Conservation (phyloP, 2,329 filamentous ascomycete species). For the Emmonsia crescens region DNA sequence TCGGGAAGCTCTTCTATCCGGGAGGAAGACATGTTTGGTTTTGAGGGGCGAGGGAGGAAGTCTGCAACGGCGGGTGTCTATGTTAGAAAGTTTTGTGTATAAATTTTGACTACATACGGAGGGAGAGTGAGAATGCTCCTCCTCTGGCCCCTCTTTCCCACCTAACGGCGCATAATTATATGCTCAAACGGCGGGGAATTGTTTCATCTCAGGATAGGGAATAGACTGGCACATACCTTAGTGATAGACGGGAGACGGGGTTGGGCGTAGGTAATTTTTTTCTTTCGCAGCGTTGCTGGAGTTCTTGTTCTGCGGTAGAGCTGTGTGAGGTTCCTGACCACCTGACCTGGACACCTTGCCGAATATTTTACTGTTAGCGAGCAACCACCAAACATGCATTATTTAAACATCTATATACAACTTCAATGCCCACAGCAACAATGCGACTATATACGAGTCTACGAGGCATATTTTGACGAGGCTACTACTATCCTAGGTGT, state of each 20-base stretch:
- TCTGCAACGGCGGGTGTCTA: background rate
- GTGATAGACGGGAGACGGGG: background rate
- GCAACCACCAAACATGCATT: constrained; percentile 4
- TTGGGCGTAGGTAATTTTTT: constrained; percentile 1
- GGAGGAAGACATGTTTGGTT: constrained; percentile 30
- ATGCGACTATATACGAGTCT: background rate
- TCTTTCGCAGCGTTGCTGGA: background rate
- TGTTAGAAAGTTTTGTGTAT: background rate
- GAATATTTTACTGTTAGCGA: constrained; percentile 38
- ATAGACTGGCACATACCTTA: constrained; percentile 19
- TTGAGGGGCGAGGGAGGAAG: background rate
- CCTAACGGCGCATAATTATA: background rate
- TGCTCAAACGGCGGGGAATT: background rate
- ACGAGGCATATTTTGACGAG: background rate
- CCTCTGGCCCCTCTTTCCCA: background rate
- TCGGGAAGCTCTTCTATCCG: constrained; percentile 77
- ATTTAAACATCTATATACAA: background rate
- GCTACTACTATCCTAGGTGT: background rate
- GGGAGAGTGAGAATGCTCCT: background rate
- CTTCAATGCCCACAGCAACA: background rate
- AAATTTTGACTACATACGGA: background rate
- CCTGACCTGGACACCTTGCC: constrained; percentile 17
- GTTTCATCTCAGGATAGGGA: background rate
- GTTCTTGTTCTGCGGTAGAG: constrained; percentile 23
- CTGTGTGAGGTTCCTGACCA: constrained; percentile 17